Evolutionary conservation across 2,329 filamentous ascomycete genomes (phyloP).

Genomic region (Metarhizium anisopliae): DNA sequence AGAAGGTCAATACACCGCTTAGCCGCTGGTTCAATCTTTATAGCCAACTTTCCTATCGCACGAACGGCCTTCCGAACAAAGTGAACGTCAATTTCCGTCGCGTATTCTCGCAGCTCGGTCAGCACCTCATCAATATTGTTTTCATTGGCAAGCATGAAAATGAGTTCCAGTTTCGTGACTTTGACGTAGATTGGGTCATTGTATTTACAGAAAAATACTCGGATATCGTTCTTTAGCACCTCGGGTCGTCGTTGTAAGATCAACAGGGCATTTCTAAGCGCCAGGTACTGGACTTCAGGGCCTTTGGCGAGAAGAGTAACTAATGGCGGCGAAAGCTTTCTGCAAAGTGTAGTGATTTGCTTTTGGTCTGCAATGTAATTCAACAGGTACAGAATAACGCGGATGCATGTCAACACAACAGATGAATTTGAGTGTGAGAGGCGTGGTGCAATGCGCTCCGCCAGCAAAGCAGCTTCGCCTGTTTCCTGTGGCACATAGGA

Average conservation of each 20-base stretch:
- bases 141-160: conserved; percentile 96
- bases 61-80: conserved; percentile 97
- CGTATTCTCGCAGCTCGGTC: conserved; percentile 90
- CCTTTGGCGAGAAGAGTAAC: conserved; percentile 94
- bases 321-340: conserved; percentile 88
- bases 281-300: conserved; percentile 96
- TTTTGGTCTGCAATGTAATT: conserved; percentile 95
- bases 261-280: conserved; percentile 83
- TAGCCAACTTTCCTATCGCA: conserved; percentile 94
- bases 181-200: conserved; percentile 99
- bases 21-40: conserved; percentile 95
- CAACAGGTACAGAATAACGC: conserved; percentile 94
- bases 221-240: conserved; percentile 89
- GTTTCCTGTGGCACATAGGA: conserved; percentile 93
- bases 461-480: conserved; percentile 77
- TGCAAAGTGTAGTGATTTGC: conserved; percentile 76
- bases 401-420: conserved; percentile 90
- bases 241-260: conserved; percentile 91
- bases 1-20: conserved; percentile 86
- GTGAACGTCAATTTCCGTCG: conserved; percentile 96
- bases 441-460: conserved; percentile 89
- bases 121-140: conserved; percentile 93
- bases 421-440: conserved; percentile 95
- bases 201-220: conserved; percentile 99
- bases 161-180: conserved; percentile 95